These are phyloP conservation scores for Gynochthodes officinalis DNA, from an alignment of 257 asterid genomes.

Conservation along the genomic window DNA sequence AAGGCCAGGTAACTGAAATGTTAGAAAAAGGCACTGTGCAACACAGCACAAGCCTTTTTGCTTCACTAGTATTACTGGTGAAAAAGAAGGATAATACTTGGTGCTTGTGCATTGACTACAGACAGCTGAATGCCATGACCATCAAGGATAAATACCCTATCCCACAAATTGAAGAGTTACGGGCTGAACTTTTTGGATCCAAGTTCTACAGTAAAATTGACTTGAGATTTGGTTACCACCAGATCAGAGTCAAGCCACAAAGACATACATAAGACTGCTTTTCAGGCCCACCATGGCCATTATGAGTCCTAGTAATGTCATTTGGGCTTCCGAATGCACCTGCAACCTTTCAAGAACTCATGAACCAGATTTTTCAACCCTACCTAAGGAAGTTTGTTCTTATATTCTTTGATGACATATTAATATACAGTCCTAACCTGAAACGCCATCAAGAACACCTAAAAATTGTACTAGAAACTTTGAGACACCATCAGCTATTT, in stretches of 20 bases:
- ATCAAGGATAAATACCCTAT: not conserved
- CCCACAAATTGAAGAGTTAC: not conserved
- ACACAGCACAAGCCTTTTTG: not conserved
- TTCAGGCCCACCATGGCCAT: not conserved
- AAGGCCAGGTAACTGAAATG: not conserved
- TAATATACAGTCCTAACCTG: not conserved
- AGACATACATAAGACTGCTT: not conserved
- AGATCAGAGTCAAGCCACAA: not conserved
- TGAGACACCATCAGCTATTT: too few relatives aligned
- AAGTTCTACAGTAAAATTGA: not conserved
- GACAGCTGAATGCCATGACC: not conserved
- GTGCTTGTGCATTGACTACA: not conserved
- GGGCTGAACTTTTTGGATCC: not conserved
- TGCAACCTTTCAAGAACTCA: too few relatives aligned
- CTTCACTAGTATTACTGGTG: not conserved
- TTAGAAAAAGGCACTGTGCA: not conserved
- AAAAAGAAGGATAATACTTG: not conserved
- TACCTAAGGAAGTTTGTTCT: not conserved
- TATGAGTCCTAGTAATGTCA: not conserved
- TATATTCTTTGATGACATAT: not conserved
- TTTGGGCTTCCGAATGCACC: not conserved
- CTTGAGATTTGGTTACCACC: constrained; percentile 1
- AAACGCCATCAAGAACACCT: not conserved
- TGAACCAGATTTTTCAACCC: too few relatives aligned
- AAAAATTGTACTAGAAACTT: not conserved